Conservation (phyloP, 352 stramenopile species). For the Pythium phragmiticola region DNA sequence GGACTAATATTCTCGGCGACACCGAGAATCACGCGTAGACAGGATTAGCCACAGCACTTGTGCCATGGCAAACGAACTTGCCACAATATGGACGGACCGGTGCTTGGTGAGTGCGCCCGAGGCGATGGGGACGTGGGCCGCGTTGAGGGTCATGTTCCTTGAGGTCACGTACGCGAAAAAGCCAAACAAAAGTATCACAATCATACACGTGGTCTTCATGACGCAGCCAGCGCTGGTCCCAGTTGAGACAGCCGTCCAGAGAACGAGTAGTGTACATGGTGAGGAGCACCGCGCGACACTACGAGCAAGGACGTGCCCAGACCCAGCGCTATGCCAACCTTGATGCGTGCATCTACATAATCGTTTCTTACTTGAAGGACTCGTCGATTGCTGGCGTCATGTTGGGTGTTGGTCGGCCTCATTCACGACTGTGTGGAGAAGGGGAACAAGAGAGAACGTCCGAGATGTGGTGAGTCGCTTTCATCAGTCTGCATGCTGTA, state of each 20-base stretch:
- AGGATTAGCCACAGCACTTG: conserved; percentile 87
- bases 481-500: too few species aligned
- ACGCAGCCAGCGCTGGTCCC: not conserved
- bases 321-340: conserved; percentile 8
- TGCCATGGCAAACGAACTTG: conserved; percentile 65
- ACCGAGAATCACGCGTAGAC: conserved; percentile 79
- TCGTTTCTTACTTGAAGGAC: too few species aligned
- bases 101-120: not conserved
- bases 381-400: too few species aligned
- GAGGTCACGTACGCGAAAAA: conserved; percentile 21
- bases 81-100: not conserved
- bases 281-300: conserved; percentile 75
- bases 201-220: not conserved
- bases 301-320: conserved; percentile 44
- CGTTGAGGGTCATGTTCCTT: not conserved
- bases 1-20: conserved; percentile 71
- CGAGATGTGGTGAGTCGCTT: too few species aligned
- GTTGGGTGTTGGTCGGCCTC: too few species aligned
- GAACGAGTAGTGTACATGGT: conserved; percentile 61
- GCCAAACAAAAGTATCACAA: not conserved
- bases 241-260: conserved; percentile 43
- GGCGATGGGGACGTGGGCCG: not conserved
- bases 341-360: conserved; percentile 29
- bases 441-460: too few species aligned
- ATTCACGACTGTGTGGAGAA: too few species aligned